A percentile compares a stretch with the other conserved stretches of the same genome.
These are phyloP conservation scores for Globisporangium paddicum DNA, from an alignment of 352 stramenopile genomes.

Conservation along the genomic window DNA sequence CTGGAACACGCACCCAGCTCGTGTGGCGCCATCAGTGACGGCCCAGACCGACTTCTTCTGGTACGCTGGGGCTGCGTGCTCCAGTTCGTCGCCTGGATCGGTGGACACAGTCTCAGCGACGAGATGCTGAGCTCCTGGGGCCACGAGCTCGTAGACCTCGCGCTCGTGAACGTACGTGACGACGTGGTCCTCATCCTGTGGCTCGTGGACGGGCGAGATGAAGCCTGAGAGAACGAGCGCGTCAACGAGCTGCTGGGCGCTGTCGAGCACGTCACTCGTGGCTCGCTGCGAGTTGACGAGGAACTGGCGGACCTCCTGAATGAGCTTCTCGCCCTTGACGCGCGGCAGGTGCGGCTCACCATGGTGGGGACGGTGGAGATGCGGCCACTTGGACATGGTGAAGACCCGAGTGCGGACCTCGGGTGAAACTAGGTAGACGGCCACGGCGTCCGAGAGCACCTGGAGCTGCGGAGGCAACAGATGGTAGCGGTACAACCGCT, in stretches of 20 bases:
- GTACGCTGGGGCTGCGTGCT: not conserved
- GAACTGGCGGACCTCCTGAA: conserved; percentile 22
- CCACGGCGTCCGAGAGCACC: conserved; percentile 11
- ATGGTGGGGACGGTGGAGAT: conserved; percentile 1
- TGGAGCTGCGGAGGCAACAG: conserved; percentile 13
- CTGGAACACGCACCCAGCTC: conserved; percentile 21
- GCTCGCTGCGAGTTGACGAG: conserved; percentile 21
- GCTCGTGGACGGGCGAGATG: conserved; percentile 24
- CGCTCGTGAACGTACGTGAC: conserved; percentile 25
- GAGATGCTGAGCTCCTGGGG: conserved; percentile 19
- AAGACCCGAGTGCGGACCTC: conserved; percentile 15
- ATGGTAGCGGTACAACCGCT: conserved; percentile 21
- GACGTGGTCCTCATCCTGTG: conserved; percentile 7
- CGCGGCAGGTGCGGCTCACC: conserved; percentile 15
- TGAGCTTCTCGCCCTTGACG: conserved; percentile 33
- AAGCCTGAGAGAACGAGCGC: conserved; percentile 31
- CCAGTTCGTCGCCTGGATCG: not conserved
- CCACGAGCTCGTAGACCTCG: conserved; percentile 47
- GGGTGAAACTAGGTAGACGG: conserved; percentile 10
- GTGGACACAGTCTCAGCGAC: not conserved
- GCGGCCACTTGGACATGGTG: conserved; percentile 2
- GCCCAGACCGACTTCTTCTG: conserved; percentile 26
- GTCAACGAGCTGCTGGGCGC: conserved; percentile 20
- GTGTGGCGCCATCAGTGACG: conserved; percentile 29
- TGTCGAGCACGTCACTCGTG: conserved; percentile 16